Percentiles rank a stretch among this genome's conserved stretches.
phyloP scores from a whole-genome alignment of 2,329 filamentous ascomycete genomes.

The Blumeriella jaapii region DNA sequence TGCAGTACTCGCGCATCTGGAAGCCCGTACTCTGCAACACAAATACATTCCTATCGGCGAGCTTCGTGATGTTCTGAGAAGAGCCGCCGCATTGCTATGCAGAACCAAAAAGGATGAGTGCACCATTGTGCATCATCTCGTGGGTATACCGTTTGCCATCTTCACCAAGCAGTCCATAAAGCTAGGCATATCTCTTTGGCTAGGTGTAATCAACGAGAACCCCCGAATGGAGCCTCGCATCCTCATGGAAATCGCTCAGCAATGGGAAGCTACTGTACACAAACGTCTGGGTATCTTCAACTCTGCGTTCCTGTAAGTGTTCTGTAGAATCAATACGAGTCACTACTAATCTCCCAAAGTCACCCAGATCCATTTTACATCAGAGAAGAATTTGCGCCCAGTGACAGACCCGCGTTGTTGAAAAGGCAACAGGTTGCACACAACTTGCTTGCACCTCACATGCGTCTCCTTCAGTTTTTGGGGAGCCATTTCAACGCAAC shows the following conservation, averaged over 20 bases:
- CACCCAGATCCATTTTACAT: slow-evolving; percentile 82
- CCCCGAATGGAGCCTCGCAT: slow-evolving; percentile 78
- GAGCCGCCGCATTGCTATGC: slow-evolving; percentile 79
- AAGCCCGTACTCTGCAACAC: slow-evolving; percentile 56
- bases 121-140: slow-evolving; percentile 73
- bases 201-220: slow-evolving; percentile 94
- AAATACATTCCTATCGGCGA: slow-evolving; percentile 62
- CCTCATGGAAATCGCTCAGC: slow-evolving; percentile 73
- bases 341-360: slow-evolving; percentile 30
- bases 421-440: slow-evolving; percentile 71
- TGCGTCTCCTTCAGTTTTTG: slow-evolving; percentile 76
- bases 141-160: slow-evolving; percentile 82
- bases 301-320: slow-evolving; percentile 47
- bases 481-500: slow-evolving; percentile 92
- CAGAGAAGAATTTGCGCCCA: slow-evolving; percentile 86
- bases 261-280: slow-evolving; percentile 79
- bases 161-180: slow-evolving; percentile 96
- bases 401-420: slow-evolving; percentile 62
- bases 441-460: slow-evolving; percentile 76
- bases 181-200: slow-evolving; percentile 88
- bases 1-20: slow-evolving; percentile 60
- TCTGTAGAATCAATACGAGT: not conserved
- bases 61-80: slow-evolving; percentile 68
- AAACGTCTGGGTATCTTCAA: slow-evolving; percentile 74
- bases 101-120: slow-evolving; percentile 64